Evolutionary conservation across 2,329 filamentous ascomycete species (phyloP).

Genomic region (Calonectria montana): DNA sequence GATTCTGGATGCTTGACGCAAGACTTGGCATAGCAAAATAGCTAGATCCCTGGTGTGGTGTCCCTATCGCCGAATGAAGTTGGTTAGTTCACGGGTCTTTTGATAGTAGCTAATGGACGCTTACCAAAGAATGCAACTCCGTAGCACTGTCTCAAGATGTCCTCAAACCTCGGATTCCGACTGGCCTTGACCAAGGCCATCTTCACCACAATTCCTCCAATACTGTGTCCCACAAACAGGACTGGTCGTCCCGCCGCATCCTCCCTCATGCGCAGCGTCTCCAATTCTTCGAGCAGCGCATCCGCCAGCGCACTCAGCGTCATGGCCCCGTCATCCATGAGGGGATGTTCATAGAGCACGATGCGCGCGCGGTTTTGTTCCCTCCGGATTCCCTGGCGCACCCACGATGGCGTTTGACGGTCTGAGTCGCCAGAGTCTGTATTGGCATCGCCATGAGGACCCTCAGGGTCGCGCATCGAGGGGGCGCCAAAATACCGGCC

Average conservation of each 20-base stretch:
- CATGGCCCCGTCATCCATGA: conserved; percentile 49
- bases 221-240: conserved; percentile 70
- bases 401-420: conserved; percentile 57
- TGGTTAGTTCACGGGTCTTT: conserved; percentile 7
- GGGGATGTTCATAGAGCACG: conserved; percentile 63
- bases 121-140: conserved; percentile 70
- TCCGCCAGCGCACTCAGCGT: conserved; percentile 59
- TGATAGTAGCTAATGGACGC: conserved; percentile 28
- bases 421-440: conserved; percentile 23
- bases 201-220: conserved; percentile 71
- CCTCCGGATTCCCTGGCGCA: conserved; percentile 63
- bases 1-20: conserved; percentile 62
- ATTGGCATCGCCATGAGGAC: conserved; percentile 16
- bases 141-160: conserved; percentile 67
- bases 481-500: conserved; percentile 59
- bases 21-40: conserved; percentile 70
- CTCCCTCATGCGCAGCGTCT: conserved; percentile 47
- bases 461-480: conserved; percentile 53
- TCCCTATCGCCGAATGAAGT: conserved; percentile 50
- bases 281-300: conserved; percentile 58
- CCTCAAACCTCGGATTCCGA: conserved; percentile 50
- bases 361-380: conserved; percentile 61
- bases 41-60: conserved; percentile 72
- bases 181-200: conserved; percentile 63
- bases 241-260: conserved; percentile 59